Evolutionary conservation across 139 green algal species (phyloP), one percentile per base, ranked within the genome.

Genomic region (Penium margaritaceum): DNA sequence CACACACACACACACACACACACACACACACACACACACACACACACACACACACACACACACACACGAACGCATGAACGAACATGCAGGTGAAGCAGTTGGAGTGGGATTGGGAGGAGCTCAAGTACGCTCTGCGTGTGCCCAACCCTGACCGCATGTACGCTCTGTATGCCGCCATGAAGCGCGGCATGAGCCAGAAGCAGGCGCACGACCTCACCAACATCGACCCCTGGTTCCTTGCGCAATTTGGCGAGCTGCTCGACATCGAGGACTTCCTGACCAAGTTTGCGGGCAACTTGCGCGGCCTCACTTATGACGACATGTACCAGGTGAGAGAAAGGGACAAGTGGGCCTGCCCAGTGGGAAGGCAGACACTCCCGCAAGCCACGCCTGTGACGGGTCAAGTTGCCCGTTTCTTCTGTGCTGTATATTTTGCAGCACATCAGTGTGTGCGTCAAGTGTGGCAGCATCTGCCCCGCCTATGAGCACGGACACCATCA

Each of bases 141-240:
- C 77, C 81, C 39, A 84, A 62, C 24, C 81, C 81, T 0, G 77
- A 83, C 35, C 71, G 81, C 85, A 89, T 96, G 73, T 35, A 90
- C 5, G 68, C 84, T 51, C 77, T 97, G 35, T 89, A 91, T 47
- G 27, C 80, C 86, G 88, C 89, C 2, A 90, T 93, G 77, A 87
- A 95, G 80, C 88, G 94, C n/a, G 93, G 93, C 35, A 71, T 92
- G 60, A 88, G 75, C 2, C 75, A 86, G 35, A 85, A 91, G 39
- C 82, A 96, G 66, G 81, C 87, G 27, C 36, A 30, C 61, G 86
- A 96, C 68, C 84, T 95, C 41, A 98, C 94, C 60, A 89, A 90
- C 9, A 96, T 99, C 53, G 94, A 99, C 87, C 88, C 87, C 46
- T 99, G 94, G 94, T 99, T 96, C 85, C 72, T 98, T 47, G 76